Percentiles rank a stretch among this genome's conserved stretches.
These are phyloP conservation scores for Lathyrus oleraceus DNA, from an alignment of 306 rosid species.

Conservation along the genomic window DNA sequence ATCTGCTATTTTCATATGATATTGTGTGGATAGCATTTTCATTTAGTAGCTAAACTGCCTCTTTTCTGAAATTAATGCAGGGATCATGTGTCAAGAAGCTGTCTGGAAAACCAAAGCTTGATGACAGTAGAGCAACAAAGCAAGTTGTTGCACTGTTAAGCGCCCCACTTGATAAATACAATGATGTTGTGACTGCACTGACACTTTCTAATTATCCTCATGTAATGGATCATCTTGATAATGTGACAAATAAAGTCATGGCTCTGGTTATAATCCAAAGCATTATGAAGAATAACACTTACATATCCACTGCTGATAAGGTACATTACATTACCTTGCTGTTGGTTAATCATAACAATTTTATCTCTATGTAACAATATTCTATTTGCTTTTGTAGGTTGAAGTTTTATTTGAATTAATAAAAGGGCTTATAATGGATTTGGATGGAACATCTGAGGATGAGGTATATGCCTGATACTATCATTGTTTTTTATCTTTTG, in stretches of 20 bases:
- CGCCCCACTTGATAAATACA: conserved; percentile 97
- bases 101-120: conserved; percentile 84
- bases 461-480: conserved; percentile 55
- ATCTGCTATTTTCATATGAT: conserved; percentile 10
- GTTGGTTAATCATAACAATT: conserved; percentile 32
- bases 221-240: conserved; percentile 89
- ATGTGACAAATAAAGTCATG: conserved; percentile 87
- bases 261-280: conserved; percentile 94
- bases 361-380: conserved; percentile 10
- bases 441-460: conserved; percentile 67
- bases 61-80: conserved; percentile 47
- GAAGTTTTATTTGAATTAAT: conserved; percentile 91
- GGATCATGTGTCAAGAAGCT: conserved; percentile 93
- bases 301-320: conserved; percentile 78
- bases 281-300: conserved; percentile 84
- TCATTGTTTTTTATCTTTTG: conserved; percentile 21
- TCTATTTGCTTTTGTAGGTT: conserved; percentile 55
- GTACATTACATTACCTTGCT: conserved; percentile 50
- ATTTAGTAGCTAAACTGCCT: conserved; percentile 20
- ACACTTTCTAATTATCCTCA: conserved; percentile 90
- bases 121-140: conserved; percentile 87
- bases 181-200: conserved; percentile 82
- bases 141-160: conserved; percentile 96
- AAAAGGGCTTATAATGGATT: conserved; percentile 88
- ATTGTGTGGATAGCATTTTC: conserved; percentile 30